Evolutionary conservation across 108 stramenopile species (phyloP), one percentile per base, ranked within the genome.

Genomic region (Nitzschia sp.): DNA sequence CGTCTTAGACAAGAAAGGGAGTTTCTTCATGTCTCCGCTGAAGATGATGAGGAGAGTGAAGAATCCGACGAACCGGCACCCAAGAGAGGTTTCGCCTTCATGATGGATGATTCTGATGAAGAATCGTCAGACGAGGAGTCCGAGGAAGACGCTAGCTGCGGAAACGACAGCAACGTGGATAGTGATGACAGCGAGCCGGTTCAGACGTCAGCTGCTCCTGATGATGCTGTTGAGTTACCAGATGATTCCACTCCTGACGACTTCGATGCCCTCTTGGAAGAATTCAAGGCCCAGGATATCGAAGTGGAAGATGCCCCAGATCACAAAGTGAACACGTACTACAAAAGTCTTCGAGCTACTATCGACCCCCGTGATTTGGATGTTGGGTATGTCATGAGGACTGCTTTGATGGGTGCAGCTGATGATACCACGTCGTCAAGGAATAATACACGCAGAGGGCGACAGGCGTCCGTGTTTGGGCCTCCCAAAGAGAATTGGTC

Each of bases 391-490:
- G 79, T 75, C 63, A 77, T 84, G 77, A 57, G 86, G 41, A 71
- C 56, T 24, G 76, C 80, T 22, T 66, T 92, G 40, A 50, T 84
- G 10, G 83, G 71, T n/a, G 79, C 51, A 10, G 38, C 38, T 14
- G 61, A 57, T 38, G 57, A 53, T 15, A 29, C 62, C 54, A 37
- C 62, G 57, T 43, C 80, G 15, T 46, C 52, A 48, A 12, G 76
- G 52, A 57, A 17, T 25, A 61, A 57, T 25, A 5, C 29, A 34
- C 71, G 65, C 10, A 46, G 57, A 3, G 57, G 66, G 9, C 53
- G 80, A 52, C 67, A 80, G 29, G 55, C 55, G 9, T 79, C 70
- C 57, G 70, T 90, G 6, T 93, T 93, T 84, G 89, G 89, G 24
- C 77, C 69, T 40, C 78, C 86, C 7, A 64, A 72, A 26, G 70